Percentiles rank a stretch among this genome's conserved stretches.
phyloP scores from a whole-genome alignment of 2,329 filamentous ascomycete species.

The Sclerotinia spermophila region DNA sequence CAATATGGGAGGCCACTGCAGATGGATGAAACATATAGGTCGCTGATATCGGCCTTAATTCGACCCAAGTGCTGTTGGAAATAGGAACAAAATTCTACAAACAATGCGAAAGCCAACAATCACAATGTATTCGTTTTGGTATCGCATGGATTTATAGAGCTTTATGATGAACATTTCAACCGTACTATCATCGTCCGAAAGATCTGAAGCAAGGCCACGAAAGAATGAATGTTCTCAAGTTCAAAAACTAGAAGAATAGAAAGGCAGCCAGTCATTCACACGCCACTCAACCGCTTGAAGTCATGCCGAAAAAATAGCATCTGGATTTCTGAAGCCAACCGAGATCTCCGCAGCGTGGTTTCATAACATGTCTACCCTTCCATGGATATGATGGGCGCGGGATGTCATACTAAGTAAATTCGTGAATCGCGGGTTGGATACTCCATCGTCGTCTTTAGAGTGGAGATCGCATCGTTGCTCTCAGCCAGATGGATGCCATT shows the following conservation, averaged over 20 bases:
- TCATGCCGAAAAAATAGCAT: not conserved
- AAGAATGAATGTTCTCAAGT: not conserved
- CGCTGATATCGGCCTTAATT: not conserved
- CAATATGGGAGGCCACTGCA: not conserved
- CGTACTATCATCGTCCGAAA: conserved; percentile 5
- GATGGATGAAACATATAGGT: not conserved
- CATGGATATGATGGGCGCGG: not conserved
- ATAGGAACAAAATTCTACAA: not conserved
- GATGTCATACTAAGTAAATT: not conserved
- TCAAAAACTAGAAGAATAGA: not conserved
- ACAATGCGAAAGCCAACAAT: not conserved
- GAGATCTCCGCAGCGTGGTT: conserved; percentile 31
- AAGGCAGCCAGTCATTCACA: not conserved
- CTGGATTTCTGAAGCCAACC: conserved; percentile 27
- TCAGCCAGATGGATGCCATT: conserved; percentile 3
- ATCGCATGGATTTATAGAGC: conserved; percentile 21
- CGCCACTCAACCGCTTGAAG: not conserved
- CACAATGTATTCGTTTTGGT: not conserved
- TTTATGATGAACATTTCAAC: conserved; percentile 28
- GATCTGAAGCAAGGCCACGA: conserved; percentile 6
- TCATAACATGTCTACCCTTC: conserved; percentile 22
- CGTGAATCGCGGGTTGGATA: conserved; percentile 9
- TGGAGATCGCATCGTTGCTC: not conserved
- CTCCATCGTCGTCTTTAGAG: not conserved
- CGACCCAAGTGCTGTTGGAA: conserved; percentile 4